Evolutionary conservation across 192 early-diverging fungal species (phyloP), one percentile per base, ranked within the genome.

Genomic region (Allomyces macrogynus): DNA sequence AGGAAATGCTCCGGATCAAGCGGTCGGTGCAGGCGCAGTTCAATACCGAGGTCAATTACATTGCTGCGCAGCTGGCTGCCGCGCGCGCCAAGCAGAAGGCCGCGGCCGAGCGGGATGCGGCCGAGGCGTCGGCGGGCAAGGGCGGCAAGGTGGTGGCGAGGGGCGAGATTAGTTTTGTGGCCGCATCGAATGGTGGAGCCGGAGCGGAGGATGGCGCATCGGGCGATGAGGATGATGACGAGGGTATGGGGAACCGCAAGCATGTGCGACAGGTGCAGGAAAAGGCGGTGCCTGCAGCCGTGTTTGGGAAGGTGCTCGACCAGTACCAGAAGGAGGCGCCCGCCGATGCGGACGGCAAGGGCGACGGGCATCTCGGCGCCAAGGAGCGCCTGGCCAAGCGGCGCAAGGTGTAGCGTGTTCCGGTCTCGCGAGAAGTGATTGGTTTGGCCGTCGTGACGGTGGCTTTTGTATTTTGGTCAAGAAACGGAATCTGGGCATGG

Each of bases 1-100:
- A 91, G 76, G 94, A 97, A 68, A 95, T 95, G 93, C 80, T 99
- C 60, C 77, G 93, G 66, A 85, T 95, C 68, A 93, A 93, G 72
- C 89, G 95, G 9, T 82, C 83, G 49, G 88, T 90, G 4, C 86
- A 89, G 72, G 87, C 91, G 23, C 84, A 85, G 61, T 90, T 78
- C 74, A 89, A 86, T 65, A 87, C 87, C 7, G 91, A 95, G 63
- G 85, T 84, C 61, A 68, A 63, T 23, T 78, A 78, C 67, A 71
- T 90, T 43, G 80, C 84, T 0, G 75, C 78, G 1, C 81, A 85
- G 67, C 61, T 86, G 23, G 65, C 80, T 0, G 72, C 80, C 4
- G 73, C 74, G 9, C 12, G 12, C 16, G 27, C 67, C 73, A 26
- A 57, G 16, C 63, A 63, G 64, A 49, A 65, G 22, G 63, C 54